A percentile compares a stretch with the other conserved stretches of the same genome.
Conservation (phyloP, 1,139 yeast genomes). For the Geotrichum reessii region DNA sequence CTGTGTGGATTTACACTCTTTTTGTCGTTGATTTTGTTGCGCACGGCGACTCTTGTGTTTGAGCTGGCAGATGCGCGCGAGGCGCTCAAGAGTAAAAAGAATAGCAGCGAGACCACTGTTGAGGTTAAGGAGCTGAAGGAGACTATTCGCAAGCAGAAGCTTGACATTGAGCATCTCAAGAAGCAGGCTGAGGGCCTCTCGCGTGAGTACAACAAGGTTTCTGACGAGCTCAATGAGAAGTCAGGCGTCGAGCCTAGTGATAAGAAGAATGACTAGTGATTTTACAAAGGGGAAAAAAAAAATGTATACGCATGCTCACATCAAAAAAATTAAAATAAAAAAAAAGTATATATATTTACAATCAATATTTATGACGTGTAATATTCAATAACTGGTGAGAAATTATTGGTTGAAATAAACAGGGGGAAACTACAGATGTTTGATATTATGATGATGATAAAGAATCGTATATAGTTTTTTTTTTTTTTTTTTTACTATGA, state of each 20-base stretch:
- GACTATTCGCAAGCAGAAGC: conserved; percentile 54
- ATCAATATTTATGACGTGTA: no score
- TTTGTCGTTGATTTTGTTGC: conserved; percentile 72
- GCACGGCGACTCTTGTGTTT: conserved; percentile 80
- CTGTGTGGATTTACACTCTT: conserved; percentile 93
- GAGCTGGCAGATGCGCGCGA: conserved; percentile 67
- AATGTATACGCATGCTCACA: not conserved
- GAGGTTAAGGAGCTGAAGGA: conserved; percentile 48
- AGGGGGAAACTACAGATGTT: no score
- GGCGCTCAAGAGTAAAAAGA: conserved; percentile 18
- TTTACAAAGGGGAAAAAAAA: not conserved
- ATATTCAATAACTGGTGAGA: no score
- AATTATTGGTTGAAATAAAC: no score
- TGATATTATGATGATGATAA: no score
- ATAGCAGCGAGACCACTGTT: conserved; percentile 20
- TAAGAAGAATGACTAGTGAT: conserved; percentile 31
- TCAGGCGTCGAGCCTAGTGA: conserved; percentile 26
- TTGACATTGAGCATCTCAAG: conserved; percentile 59
- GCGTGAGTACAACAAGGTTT: conserved; percentile 53
- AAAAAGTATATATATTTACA: no score
- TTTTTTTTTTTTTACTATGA: no score
- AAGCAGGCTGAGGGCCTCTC: conserved; percentile 65
- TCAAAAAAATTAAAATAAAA: no score
- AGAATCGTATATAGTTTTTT: no score
- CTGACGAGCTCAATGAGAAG: conserved; percentile 38